phyloP scores from a whole-genome alignment of 768 basidiomycete species.

The Coprinopsis cinerea region DNA sequence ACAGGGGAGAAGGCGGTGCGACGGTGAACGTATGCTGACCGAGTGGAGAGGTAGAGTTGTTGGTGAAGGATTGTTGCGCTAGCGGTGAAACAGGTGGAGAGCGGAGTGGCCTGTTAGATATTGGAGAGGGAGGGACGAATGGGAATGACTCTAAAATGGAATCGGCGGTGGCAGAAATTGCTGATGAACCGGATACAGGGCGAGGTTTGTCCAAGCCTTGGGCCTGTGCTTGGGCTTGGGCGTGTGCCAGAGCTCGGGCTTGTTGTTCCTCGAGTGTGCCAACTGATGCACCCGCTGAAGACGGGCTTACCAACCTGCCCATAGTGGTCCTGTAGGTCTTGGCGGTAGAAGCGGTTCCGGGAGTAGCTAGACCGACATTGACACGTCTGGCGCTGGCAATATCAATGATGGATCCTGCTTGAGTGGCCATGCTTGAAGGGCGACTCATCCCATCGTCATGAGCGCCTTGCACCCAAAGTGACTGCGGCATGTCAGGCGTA shows the following conservation, averaged over 20 bases:
- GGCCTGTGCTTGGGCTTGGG: constrained; percentile 54
- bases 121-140: constrained; percentile 85
- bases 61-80: constrained; percentile 47
- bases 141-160: constrained; percentile 85
- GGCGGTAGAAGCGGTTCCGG: constrained; percentile 27
- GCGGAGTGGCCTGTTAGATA: constrained; percentile 72
- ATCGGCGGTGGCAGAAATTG: constrained; percentile 65
- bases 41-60: constrained; percentile 54
- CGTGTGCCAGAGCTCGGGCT: constrained; percentile 52
- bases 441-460: constrained; percentile 33
- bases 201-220: constrained; percentile 43
- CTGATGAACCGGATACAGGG: constrained; percentile 60
- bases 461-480: constrained; percentile 34
- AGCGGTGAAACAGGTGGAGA: constrained; percentile 74
- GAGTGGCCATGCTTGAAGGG: constrained; percentile 58
- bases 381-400: constrained; percentile 64
- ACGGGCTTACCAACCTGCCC: constrained; percentile 52
- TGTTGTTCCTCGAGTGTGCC: constrained; percentile 60
- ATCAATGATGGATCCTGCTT: constrained; percentile 52
- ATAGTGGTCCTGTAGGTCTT: constrained; percentile 56
- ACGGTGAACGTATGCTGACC: constrained; percentile 43
- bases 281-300: constrained; percentile 24
- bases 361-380: constrained; percentile 45
- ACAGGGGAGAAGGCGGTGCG: constrained; percentile 50
- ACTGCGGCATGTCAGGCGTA: constrained; percentile 29